Evolutionary conservation across 495 filamentous ascomycete species (phyloP).

Genomic region (Aspergillus incahuasiensis): DNA sequence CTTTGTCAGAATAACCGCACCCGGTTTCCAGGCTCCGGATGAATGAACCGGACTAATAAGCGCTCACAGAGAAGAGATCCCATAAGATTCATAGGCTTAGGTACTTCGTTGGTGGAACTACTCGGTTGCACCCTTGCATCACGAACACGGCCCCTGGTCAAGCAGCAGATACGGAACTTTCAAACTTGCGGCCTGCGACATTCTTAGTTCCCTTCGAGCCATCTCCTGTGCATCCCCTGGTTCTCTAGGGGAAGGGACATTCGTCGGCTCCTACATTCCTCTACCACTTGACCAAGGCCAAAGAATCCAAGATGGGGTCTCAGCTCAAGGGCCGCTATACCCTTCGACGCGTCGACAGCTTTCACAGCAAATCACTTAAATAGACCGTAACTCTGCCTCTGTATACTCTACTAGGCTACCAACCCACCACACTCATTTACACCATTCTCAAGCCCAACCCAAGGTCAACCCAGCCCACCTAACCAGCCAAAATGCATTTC

Average conservation of each 20-base stretch:
- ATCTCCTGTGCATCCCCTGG: background rate
- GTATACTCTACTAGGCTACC: too few species aligned
- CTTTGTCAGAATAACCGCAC: too few species aligned
- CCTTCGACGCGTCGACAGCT: background rate
- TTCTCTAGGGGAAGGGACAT: too few species aligned
- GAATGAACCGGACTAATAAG: too few species aligned
- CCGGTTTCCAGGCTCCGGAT: too few species aligned
- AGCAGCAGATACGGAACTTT: background rate
- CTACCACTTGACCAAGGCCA: background rate
- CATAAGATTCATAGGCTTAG: too few species aligned
- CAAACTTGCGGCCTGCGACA: too few species aligned
- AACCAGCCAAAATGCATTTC: constrained; percentile 13
- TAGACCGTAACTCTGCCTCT: background rate
- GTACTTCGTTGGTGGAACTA: too few species aligned
- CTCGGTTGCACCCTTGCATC: background rate
- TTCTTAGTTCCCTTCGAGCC: background rate
- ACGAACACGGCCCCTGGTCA: background rate
- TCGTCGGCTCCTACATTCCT: background rate
- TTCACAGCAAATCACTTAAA: constrained; percentile 1
- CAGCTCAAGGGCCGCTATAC: too few species aligned
- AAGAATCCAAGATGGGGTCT: too few species aligned
- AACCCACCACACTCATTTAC: background rate
- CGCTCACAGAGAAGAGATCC: too few species aligned
- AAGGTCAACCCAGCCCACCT: background rate
- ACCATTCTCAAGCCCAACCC: background rate